phyloP scores from a whole-genome alignment of 345 rosid species.

The Syzygium oleosum region DNA sequence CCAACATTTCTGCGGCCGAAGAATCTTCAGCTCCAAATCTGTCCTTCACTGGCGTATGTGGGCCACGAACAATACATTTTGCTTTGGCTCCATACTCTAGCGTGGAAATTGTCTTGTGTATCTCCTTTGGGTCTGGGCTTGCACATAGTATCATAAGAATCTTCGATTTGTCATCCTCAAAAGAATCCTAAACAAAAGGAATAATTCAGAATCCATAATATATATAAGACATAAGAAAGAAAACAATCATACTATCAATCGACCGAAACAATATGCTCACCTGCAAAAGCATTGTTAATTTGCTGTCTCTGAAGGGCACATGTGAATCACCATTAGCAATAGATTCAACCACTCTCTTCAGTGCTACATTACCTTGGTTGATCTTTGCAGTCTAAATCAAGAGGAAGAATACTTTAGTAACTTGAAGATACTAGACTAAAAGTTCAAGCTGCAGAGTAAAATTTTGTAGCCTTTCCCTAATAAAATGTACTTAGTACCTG shows the following conservation, averaged over 20 bases:
- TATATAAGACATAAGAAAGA: background rate
- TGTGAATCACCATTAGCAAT: conserved; percentile 99
- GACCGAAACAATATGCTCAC: conserved; percentile 16
- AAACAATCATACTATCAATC: background rate
- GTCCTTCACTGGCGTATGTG: conserved; percentile 66
- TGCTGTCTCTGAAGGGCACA: conserved; percentile 97
- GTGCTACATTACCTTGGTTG: conserved; percentile 90
- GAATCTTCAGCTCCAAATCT: conserved; percentile 57
- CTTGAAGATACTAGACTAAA: background rate
- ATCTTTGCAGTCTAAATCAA: conserved; percentile 81
- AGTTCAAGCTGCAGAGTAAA: background rate
- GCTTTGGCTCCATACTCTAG: conserved; percentile 98
- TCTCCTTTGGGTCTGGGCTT: conserved; percentile 91
- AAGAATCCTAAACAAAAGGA: conserved; percentile 64
- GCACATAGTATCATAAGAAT: conserved; percentile 94
- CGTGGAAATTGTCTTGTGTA: conserved; percentile 94
- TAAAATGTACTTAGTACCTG: conserved; percentile 38
- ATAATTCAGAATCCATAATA: background rate
- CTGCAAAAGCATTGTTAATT: conserved; percentile 92
- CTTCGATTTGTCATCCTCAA: conserved; percentile 93
- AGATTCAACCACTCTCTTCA: conserved; percentile 95
- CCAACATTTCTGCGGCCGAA: conserved; percentile 43
- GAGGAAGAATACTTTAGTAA: background rate
- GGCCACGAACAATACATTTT: conserved; percentile 86
- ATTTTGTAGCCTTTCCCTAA: background rate